phyloP scores from a whole-genome alignment of 169 alveolate species.

The Plasmodium inui region DNA sequence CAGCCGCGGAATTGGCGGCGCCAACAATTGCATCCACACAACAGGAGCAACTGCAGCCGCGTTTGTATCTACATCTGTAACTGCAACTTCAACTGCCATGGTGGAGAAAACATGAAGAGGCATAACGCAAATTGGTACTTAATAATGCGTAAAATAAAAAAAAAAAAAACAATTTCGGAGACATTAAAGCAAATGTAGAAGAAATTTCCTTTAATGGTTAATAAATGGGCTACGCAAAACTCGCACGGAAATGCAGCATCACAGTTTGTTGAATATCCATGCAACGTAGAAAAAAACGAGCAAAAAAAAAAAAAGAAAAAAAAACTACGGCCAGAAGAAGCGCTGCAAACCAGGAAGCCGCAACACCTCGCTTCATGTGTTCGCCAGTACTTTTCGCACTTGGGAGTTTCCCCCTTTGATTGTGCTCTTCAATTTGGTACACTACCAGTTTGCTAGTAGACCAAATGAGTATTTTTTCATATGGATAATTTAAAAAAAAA shows the following conservation, averaged over 20 bases:
- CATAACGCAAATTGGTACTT: background rate
- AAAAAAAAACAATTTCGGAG: constrained; percentile 2
- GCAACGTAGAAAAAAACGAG: background rate
- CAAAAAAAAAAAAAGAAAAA: constrained; percentile 11
- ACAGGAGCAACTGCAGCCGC: background rate
- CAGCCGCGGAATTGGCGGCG: background rate
- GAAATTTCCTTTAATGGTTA: background rate
- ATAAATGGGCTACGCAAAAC: constrained; percentile 1
- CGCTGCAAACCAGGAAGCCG: background rate
- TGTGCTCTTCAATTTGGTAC: background rate
- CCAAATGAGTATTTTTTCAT: background rate
- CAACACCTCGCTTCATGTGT: constrained; percentile 1
- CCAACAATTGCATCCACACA: background rate
- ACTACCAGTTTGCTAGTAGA: background rate
- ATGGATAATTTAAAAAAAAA: constrained; percentile 1
- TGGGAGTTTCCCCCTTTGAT: background rate
- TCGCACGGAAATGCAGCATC: constrained; percentile 3
- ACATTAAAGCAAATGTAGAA: constrained; percentile 17
- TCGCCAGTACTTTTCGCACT: background rate
- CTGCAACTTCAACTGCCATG: background rate
- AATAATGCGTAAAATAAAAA: background rate
- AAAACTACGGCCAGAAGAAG: background rate
- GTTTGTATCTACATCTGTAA: background rate
- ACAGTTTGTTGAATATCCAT: constrained; percentile 14
- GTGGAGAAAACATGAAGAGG: background rate